These are phyloP conservation scores for Arxiozyma telluris DNA, from an alignment of 1,139 yeast genomes.

Conservation along the genomic window DNA sequence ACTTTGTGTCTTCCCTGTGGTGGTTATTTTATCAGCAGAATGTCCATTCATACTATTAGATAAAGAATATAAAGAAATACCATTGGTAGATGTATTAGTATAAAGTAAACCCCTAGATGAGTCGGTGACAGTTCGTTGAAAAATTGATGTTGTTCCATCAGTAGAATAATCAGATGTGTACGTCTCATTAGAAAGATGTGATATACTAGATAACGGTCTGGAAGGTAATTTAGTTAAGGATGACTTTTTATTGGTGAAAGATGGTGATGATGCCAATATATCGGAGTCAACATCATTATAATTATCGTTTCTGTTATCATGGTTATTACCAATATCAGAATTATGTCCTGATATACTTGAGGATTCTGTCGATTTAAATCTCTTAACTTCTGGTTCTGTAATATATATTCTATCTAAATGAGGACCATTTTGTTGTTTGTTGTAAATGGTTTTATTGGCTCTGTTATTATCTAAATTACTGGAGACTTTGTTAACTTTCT, in stretches of 20 bases:
- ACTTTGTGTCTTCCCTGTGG: constrained; percentile 7
- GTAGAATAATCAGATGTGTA: constrained; percentile 34
- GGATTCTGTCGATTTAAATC: constrained; percentile 23
- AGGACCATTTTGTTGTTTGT: neutral
- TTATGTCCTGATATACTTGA: constrained; percentile 22
- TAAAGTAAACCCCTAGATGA: constrained; percentile 7
- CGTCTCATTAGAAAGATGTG: constrained; percentile 54
- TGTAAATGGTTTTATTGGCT: neutral
- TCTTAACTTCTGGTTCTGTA: constrained; percentile 16
- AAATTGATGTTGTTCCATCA: constrained; percentile 27
- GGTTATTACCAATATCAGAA: constrained; percentile 20
- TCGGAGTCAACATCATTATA: constrained; percentile 5
- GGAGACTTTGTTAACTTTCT: neutral
- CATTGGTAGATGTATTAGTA: constrained; percentile 11
- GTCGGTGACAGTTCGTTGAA: constrained; percentile 14
- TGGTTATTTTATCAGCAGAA: neutral
- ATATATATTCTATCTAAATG: constrained; percentile 1
- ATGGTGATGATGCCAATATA: constrained; percentile 7
- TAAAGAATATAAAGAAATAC: constrained; percentile 13
- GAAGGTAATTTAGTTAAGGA: constrained; percentile 25
- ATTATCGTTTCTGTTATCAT: neutral
- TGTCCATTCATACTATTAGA: constrained; percentile 7
- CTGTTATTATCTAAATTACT: neutral
- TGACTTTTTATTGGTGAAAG: constrained; percentile 12
- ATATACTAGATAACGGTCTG: constrained; percentile 59